These are phyloP conservation scores for Annulohypoxylon moriforme DNA, from an alignment of 495 filamentous ascomycete species.

Conservation along the genomic window DNA sequence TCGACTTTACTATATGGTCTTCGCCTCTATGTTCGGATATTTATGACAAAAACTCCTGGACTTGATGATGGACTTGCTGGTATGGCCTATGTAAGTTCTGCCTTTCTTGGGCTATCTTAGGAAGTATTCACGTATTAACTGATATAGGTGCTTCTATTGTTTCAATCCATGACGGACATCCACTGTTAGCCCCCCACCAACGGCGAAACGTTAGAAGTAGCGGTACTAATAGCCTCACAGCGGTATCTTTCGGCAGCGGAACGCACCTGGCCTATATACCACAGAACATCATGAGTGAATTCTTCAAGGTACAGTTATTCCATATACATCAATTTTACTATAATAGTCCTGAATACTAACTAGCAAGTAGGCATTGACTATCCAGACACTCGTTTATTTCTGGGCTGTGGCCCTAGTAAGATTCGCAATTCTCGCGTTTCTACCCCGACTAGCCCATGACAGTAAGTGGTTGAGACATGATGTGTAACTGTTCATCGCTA, in stretches of 20 bases:
- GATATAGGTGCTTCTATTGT: conserved; percentile 13
- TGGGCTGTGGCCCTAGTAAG: conserved; percentile 44
- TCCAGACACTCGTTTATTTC: conserved; percentile 48
- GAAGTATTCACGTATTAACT: background rate
- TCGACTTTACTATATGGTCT: conserved; percentile 42
- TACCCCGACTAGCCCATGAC: conserved; percentile 49
- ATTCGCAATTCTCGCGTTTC: conserved; percentile 45
- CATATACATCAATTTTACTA: background rate
- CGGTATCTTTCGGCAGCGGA: conserved; percentile 28
- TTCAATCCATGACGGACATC: conserved; percentile 24
- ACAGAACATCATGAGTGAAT: conserved; percentile 18
- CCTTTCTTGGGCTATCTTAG: background rate
- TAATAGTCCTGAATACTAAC: background rate
- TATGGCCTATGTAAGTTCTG: conserved; percentile 41
- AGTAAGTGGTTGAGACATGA: conserved; percentile 17
- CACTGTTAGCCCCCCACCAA: conserved; percentile 3
- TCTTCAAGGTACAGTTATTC: conserved; percentile 38
- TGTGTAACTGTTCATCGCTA: background rate
- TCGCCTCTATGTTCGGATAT: conserved; percentile 42
- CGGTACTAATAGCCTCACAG: conserved; percentile 22
- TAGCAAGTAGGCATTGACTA: conserved; percentile 25
- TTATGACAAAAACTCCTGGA: conserved; percentile 47
- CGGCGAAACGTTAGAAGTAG: background rate
- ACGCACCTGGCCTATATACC: conserved; percentile 35
- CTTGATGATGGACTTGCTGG: conserved; percentile 47